These are phyloP conservation scores for Echinosophora koreensis DNA, from an alignment of 306 rosid species.

Conservation along the genomic window DNA sequence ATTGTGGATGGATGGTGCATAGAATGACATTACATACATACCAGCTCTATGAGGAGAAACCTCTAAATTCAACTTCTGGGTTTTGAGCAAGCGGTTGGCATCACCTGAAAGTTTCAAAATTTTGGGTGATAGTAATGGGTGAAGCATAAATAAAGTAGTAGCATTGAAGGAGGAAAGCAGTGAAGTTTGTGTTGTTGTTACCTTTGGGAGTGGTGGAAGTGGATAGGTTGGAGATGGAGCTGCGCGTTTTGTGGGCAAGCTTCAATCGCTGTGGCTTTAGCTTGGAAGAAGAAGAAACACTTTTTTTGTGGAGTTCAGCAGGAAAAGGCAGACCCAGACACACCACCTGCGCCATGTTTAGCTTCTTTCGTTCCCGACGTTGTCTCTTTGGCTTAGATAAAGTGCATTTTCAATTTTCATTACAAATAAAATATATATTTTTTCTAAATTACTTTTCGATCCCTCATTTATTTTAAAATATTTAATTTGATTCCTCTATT, in stretches of 20 bases:
- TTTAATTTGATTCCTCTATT: too few relatives aligned
- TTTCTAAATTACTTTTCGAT: too few relatives aligned
- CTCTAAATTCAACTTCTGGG: conserved; percentile 75
- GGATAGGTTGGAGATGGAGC: conserved; percentile 37
- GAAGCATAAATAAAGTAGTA: conserved; percentile 19
- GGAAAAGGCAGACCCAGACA: conserved; percentile 37
- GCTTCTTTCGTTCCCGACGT: background rate
- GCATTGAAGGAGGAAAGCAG: conserved; percentile 19
- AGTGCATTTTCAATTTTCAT: background rate
- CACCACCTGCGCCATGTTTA: conserved; percentile 60
- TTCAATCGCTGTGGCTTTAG: background rate
- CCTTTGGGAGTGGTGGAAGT: conserved; percentile 59
- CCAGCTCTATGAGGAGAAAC: conserved; percentile 96
- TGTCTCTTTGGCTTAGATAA: background rate
- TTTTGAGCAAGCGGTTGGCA: conserved; percentile 50
- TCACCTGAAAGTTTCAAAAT: conserved; percentile 54
- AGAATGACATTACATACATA: conserved; percentile 19
- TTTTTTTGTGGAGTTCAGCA: too few relatives aligned
- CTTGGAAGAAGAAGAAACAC: background rate
- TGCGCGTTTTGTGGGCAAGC: conserved; percentile 44
- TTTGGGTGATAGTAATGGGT: background rate
- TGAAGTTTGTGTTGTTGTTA: conserved; percentile 37
- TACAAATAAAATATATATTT: too few relatives aligned
- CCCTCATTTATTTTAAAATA: too few relatives aligned
- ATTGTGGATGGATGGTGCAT: too few relatives aligned